Percentiles rank a stretch among this genome's conserved stretches.
phyloP scores from a whole-genome alignment of 768 basidiomycete species.

The Cystobasidium onofrii region DNA sequence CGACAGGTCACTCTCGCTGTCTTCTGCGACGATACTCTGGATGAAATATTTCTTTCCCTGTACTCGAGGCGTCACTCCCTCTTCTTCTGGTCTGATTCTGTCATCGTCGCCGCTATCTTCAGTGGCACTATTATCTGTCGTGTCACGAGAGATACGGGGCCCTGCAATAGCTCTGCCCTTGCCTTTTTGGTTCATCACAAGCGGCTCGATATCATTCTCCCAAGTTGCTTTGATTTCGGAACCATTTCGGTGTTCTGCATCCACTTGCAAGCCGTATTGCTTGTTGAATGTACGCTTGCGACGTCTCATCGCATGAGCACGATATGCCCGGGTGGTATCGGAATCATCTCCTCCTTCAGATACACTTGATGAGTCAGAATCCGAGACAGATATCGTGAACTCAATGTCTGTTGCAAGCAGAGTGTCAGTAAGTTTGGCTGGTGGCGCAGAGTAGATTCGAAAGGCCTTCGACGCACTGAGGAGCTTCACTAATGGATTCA shows the following conservation, averaged over 20 bases:
- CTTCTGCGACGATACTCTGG: neutral
- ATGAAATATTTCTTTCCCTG: neutral
- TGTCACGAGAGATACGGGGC: neutral
- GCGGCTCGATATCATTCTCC: neutral
- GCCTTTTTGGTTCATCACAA: neutral
- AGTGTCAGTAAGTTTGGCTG: neutral
- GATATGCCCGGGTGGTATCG: neutral
- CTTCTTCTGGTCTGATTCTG: neutral
- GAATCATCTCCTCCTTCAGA: neutral
- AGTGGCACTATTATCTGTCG: neutral
- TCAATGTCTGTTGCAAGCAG: neutral
- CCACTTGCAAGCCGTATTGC: neutral
- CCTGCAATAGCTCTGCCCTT: neutral
- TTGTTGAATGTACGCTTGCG: neutral
- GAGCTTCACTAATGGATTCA: slow-evolving; percentile 5
- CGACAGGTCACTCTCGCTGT: slow-evolving; percentile 10
- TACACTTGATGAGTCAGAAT: neutral
- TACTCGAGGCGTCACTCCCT: no score
- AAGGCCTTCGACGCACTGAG: neutral
- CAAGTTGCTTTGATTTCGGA: neutral
- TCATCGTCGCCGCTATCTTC: neutral
- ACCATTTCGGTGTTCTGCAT: neutral
- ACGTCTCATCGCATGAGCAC: neutral
- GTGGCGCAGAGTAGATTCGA: neutral
- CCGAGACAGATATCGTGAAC: neutral